These are phyloP conservation scores for Fusarium pininemorale DNA, from an alignment of 2,329 filamentous ascomycete species.

Conservation along the genomic window DNA sequence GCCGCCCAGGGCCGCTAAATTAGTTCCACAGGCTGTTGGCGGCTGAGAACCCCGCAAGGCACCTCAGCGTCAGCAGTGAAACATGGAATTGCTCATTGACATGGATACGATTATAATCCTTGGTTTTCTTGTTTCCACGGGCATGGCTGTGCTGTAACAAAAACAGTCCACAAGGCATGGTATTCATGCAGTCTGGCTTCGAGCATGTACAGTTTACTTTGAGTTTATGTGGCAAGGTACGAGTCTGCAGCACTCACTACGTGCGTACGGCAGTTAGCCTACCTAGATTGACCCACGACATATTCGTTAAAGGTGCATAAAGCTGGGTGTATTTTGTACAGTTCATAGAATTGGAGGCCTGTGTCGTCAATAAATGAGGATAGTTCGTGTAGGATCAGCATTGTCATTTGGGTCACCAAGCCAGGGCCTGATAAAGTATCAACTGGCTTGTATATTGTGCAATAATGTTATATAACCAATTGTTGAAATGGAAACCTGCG, in stretches of 20 bases:
- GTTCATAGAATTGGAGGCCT: background rate
- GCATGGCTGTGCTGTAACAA: background rate
- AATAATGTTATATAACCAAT: background rate
- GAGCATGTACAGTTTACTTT: background rate
- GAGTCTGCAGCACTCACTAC: background rate
- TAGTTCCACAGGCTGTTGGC: constrained; percentile 25
- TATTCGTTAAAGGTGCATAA: background rate
- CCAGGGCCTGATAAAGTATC: background rate
- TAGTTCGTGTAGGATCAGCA: background rate
- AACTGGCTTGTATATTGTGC: background rate
- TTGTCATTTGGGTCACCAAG: background rate
- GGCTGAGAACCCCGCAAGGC: constrained; percentile 24
- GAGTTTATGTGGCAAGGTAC: background rate
- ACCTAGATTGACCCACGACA: background rate
- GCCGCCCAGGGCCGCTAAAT: constrained; percentile 19
- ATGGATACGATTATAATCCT: background rate
- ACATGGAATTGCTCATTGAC: background rate
- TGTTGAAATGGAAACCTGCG: background rate
- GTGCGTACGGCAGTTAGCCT: background rate
- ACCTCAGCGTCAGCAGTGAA: constrained; percentile 10
- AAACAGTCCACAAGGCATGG: background rate
- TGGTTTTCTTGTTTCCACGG: background rate
- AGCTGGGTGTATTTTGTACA: background rate
- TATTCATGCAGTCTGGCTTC: too few relatives aligned
- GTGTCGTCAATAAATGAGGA: background rate